Base-by-base conservation (phyloP, 192 early-diverging fungal genomes). In the Backusella parvicylindrica region DNA sequence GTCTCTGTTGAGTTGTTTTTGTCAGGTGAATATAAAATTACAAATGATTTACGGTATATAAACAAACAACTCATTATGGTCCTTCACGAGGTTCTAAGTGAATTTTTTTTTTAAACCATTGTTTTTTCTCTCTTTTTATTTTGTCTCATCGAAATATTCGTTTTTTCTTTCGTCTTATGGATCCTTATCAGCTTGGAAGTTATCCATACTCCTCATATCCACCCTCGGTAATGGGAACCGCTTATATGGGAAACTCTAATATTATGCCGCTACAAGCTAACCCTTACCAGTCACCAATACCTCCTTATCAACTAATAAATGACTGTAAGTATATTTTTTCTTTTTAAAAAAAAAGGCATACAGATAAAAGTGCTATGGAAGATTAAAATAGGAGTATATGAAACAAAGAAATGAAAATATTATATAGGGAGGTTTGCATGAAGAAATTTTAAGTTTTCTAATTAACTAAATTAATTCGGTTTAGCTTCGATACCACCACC, bases 21-120 rank as follows among this genome's bases (percentile, higher is more conserved):
- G 53, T 60, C 53, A 60, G 53, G 53, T 60, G 53, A 28, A 60
- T 60, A 60, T 60, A 28, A 9, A 60, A 60, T 60, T 60, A 60
- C 53, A 23, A 41, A 12, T 43, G 68, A 40, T 40, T 23, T 40
- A 30, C 6, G 30, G 41, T 70, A 26, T 41, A 43, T 31, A 37
- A 41, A 37, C 36, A 70, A 70, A 41, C 23, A 47, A 41, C 40
- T 26, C 43, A 50, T 47, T 70, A 70, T 50, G 11, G 66, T 13
- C 33, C 66, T 37, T 68, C 66, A 68, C 33, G 66, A 68, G 66
- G 21, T 68, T 6, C 18, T 37, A 66, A 68, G 66, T 68, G 33
- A 21, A 33, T 33, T 68, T 68, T 66, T 66, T 36, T 35, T 32
- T 2, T 13, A n/a, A 35, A 15, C 15, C 9, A 23, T 23, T 38